phyloP scores from a whole-genome alignment of 345 rosid species.

The Hibiscus trionum region DNA sequence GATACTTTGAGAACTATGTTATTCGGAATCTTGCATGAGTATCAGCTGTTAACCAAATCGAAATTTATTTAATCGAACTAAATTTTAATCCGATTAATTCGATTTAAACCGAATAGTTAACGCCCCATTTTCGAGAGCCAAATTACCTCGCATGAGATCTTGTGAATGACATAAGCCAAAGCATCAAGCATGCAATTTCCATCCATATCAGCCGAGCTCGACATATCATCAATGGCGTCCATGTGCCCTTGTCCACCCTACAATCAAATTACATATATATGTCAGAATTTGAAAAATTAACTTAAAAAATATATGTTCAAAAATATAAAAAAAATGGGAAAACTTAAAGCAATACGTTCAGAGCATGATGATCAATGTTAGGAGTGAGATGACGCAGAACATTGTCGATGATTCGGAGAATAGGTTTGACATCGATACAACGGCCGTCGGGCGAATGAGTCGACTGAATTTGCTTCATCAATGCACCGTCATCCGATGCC shows the following conservation, averaged over 20 bases:
- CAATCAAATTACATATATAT: not conserved
- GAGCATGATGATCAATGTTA: conserved; percentile 21
- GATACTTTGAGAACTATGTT: not conserved
- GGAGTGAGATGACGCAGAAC: conserved; percentile 30
- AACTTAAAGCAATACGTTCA: conserved; percentile 14
- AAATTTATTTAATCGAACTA: too few species aligned
- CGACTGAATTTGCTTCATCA: conserved; percentile 37
- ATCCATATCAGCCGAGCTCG: conserved; percentile 9
- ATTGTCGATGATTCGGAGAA: conserved; percentile 29
- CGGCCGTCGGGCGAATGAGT: conserved; percentile 46
- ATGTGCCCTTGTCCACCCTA: conserved; percentile 23
- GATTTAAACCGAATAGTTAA: too few species aligned
- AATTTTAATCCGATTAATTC: too few species aligned
- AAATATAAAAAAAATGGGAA: not conserved
- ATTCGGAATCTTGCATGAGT: not conserved
- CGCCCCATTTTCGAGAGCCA: not conserved
- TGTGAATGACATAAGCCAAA: conserved; percentile 26
- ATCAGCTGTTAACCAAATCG: too few species aligned
- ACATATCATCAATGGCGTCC: conserved; percentile 18
- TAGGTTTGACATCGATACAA: conserved; percentile 25
- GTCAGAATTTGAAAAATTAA: not conserved
- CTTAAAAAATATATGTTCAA: not conserved
- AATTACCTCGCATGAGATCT: conserved; percentile 41
- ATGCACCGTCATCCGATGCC: conserved; percentile 24
- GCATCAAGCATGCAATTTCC: conserved; percentile 31